Evolutionary conservation across 345 rosid genomes (phyloP), one percentile per base, ranked within the genome.

Genomic region (Gossypium longicalyx): DNA sequence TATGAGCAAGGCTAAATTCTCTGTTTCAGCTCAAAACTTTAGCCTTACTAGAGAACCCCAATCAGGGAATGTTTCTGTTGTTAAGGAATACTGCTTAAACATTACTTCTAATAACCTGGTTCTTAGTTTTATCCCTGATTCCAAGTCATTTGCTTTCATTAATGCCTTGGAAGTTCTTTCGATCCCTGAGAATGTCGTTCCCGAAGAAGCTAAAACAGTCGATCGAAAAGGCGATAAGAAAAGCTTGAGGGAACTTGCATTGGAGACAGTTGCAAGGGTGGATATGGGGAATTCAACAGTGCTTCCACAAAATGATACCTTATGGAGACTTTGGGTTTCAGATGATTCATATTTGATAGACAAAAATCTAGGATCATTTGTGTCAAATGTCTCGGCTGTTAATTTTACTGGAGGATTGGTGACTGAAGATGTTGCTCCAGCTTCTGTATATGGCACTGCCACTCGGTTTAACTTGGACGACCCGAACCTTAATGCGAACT

Each of bases 251-350:
- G 70, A 15, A 23, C 82, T 72, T 43, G 97, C 89, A 1, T 75
- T 92, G 69, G 97, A 92, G 90, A 90, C 92, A 0, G 89, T 88
- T 68, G 79, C 82, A 16, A 81, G 98, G 77, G 90, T 94, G n/a
- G 90, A 94, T 76, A 94, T 94, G 98, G 97, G 98, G 19, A 89
- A 91, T 51, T 0, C 72, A 5, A 74, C 74, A 1, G 97, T 94
- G 61, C 16, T 20, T 68, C 88, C 86, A 2, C 83, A 65, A 52
- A 78, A 85, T 16, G 98, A 94, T 73, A 65, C 83, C 34, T 76
- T 90, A 68, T 90, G 97, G 95, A 81, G 98, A 23, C 80, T 53
- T 70, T 94, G 98, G 98, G 89, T 75, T 62, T 73, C 92, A 2
- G 98, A 92, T 85, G 80, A 69, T 63, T 12, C 41, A 3, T 94